Conservation (phyloP, 768 basidiomycete genomes). For the Gloeopeniophorella convolvens region DNA sequence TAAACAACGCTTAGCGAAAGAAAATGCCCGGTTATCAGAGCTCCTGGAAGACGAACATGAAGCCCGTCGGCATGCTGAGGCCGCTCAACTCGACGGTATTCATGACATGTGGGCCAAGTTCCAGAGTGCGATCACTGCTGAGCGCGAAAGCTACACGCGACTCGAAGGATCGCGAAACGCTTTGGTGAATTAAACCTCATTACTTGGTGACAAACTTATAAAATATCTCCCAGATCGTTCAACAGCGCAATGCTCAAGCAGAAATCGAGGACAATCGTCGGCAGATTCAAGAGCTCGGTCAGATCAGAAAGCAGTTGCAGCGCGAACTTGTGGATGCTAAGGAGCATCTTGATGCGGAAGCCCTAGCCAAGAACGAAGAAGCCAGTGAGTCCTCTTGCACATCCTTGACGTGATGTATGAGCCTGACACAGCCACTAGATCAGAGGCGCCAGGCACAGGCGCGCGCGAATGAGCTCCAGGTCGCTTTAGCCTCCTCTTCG, state of each 20-base stretch:
- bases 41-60: conserved; percentile 58
- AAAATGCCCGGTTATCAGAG: conserved; percentile 49
- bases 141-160: conserved; percentile 55
- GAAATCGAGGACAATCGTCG: conserved; percentile 62
- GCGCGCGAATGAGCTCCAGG: conserved; percentile 57
- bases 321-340: conserved; percentile 45
- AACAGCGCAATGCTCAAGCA: conserved; percentile 55
- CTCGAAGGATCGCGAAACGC: conserved; percentile 68
- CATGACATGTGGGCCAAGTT: conserved; percentile 64
- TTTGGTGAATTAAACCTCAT: conserved; percentile 38
- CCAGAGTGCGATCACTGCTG: conserved; percentile 49
- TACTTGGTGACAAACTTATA: background rate
- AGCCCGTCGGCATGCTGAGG: conserved; percentile 52
- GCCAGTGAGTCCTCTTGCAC: conserved; percentile 36
- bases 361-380: conserved; percentile 49
- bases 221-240: conserved; percentile 43
- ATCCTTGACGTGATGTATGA: background rate
- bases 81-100: conserved; percentile 56
- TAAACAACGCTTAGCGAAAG: conserved; percentile 47
- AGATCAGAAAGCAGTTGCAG: conserved; percentile 53
- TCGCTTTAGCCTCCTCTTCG: conserved; percentile 50
- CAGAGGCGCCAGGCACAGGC: conserved; percentile 53
- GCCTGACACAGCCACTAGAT: conserved; percentile 31
- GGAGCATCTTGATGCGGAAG: conserved; percentile 49
- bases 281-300: conserved; percentile 52